Conservation (phyloP, 2,329 filamentous ascomycete species). For the Curvularia lunata region DNA sequence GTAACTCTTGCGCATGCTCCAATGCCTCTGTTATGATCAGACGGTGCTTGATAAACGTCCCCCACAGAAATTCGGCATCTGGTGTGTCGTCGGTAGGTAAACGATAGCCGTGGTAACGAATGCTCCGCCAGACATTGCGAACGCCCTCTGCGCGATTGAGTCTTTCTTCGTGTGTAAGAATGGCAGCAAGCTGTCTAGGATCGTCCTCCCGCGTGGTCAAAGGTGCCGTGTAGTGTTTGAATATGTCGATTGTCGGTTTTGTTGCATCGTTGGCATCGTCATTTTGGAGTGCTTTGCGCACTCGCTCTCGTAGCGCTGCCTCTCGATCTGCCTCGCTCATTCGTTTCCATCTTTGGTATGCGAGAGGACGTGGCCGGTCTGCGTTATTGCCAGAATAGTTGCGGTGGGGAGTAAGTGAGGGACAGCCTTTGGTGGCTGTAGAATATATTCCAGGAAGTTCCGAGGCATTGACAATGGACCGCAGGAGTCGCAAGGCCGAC, state of each 20-base stretch:
- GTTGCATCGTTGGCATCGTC: conserved; percentile 11
- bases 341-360: conserved; percentile 22
- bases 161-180: conserved; percentile 52
- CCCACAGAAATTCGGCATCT: conserved; percentile 55
- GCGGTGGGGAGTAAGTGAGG: conserved; percentile 21
- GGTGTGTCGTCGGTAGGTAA: conserved; percentile 49
- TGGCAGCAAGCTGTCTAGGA: conserved; percentile 45
- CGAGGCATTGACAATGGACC: conserved; percentile 38
- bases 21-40: conserved; percentile 48
- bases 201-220: conserved; percentile 2
- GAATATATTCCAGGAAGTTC: conserved; percentile 30
- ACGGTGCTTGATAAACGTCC: conserved; percentile 50
- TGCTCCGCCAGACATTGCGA: conserved; percentile 52
- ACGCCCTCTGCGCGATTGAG: conserved; percentile 52
- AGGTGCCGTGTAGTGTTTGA: conserved; percentile 4
- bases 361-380: not conserved
- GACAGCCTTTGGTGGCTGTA: conserved; percentile 25
- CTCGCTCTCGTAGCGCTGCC: conserved; percentile 13
- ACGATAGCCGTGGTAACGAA: conserved; percentile 46
- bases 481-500: conserved; percentile 51
- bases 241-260: not conserved
- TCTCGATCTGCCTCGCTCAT: conserved; percentile 19
- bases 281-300: conserved; percentile 16
- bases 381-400: conserved; percentile 15
- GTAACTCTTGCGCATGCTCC: conserved; percentile 52